Base-by-base conservation (phyloP, 108 stramenopile genomes). In the Bacterosira constricta region DNA sequence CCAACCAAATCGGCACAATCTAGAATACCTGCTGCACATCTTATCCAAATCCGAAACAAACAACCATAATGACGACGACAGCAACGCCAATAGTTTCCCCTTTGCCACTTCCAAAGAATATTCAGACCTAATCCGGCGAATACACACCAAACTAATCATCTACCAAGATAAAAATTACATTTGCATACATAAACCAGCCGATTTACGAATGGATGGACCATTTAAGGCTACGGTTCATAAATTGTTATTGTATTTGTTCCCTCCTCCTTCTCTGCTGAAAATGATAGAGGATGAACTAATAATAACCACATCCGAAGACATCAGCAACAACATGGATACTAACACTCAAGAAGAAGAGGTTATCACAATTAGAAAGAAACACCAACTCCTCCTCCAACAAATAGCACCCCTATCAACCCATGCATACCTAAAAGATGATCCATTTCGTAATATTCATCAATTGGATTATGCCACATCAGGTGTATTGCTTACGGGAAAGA, bases 391-490 rank as follows among this genome's bases (percentile, higher is more conserved):
- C 36, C 37, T 86, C 2, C 36, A 79, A 21, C 38, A 56, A 8
- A 73, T 90, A 11, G 29, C 69, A 35, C 23, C 57, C 20, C 44
- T 88, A n/a, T 66, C 78, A 17, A 75, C 69, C 37, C 74, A 80
- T 47, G 80, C 84, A 34, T 73, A 66, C 56, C 73, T 92, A 12
- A 38, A 69, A 42, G 91, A 92, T 66, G 88, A 89, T 64, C 85
- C 75, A 26, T 51, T 92, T 39, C 87, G 95, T 9, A 89, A 81
- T 0, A 89, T 90, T 47, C 95, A 96, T 76, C 95, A 94, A 75
- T 67, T 96, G 38, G 95, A 96, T 54, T 96, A 88, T 73, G 92
- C 93, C 27, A 96, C 95, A 4, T 84, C 82, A 0, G 95, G 95
- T 35, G 71, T 92, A 1, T 58, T 96, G 8, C 71, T 92, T 10